Percentiles rank a stretch among this genome's conserved stretches.
Conservation (phyloP, 2,329 filamentous ascomycete species). For the Nannizzia gypsea region DNA sequence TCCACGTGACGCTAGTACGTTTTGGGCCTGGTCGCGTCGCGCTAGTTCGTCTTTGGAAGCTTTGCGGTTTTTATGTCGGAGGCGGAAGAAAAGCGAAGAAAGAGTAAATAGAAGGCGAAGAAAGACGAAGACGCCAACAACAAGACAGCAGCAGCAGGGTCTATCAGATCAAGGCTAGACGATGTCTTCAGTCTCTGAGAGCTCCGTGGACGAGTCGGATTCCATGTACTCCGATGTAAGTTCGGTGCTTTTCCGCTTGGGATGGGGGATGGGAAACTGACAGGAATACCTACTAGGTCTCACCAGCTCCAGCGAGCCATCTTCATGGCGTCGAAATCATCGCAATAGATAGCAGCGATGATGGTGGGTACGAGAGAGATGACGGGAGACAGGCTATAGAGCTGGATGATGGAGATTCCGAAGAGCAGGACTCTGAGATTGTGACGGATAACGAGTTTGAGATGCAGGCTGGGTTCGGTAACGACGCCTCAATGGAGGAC, state of each 20-base stretch:
- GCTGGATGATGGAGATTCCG: conserved; percentile 18
- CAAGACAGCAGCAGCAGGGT: neutral
- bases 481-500: conserved; percentile 12
- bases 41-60: conserved; percentile 5
- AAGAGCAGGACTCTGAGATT: conserved; percentile 16
- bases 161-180: neutral
- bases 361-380: conserved; percentile 7
- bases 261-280: conserved; percentile 10
- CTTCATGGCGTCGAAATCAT: conserved; percentile 27
- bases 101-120: neutral
- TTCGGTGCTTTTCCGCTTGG: conserved; percentile 11
- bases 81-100: neutral
- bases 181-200: neutral
- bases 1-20: conserved; percentile 20
- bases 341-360: conserved; percentile 26
- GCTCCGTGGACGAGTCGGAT: conserved; percentile 4
- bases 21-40: conserved; percentile 20
- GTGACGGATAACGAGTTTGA: conserved; percentile 1
- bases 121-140: conserved; percentile 7
- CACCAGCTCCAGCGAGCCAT: conserved; percentile 10
- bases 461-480: neutral
- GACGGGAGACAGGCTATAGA: conserved; percentile 20
- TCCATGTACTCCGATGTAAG: conserved; percentile 6
- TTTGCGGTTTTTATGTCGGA: neutral
- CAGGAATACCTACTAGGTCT: conserved; percentile 7